Conservation (phyloP, 208 protist genomes). For the Trypanosoma rangeli region DNA sequence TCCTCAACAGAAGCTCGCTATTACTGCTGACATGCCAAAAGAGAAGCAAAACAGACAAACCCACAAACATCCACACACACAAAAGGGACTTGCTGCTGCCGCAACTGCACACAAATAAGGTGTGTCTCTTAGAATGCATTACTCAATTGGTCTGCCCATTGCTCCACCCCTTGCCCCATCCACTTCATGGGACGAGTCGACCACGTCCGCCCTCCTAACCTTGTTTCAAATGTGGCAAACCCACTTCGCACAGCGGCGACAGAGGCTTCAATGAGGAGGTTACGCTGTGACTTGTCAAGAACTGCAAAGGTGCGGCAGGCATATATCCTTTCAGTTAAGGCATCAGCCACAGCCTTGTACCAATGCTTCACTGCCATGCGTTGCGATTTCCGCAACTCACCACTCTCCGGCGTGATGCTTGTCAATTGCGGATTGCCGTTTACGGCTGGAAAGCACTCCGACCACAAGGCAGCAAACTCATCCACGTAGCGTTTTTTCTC, state of each 20-base stretch:
- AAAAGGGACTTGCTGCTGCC: not conserved
- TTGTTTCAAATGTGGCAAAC: conserved; percentile 43
- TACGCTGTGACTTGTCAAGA: conserved; percentile 52
- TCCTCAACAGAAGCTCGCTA: too few relatives aligned
- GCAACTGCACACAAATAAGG: not conserved
- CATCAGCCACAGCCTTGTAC: conserved; percentile 41
- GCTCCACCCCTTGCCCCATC: conserved; percentile 39
- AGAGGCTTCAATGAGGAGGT: conserved; percentile 61
- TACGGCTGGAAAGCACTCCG: conserved; percentile 62
- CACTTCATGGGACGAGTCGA: conserved; percentile 69
- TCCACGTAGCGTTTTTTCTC: conserved; percentile 55
- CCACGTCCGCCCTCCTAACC: conserved; percentile 61
- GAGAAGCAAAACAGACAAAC: not conserved
- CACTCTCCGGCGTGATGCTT: conserved; percentile 37
- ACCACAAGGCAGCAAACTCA: conserved; percentile 70
- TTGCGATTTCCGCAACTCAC: conserved; percentile 58
- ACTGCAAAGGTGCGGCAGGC: conserved; percentile 55
- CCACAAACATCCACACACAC: not conserved
- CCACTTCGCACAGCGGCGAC: conserved; percentile 40
- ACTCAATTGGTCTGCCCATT: conserved; percentile 56
- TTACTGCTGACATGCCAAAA: not conserved
- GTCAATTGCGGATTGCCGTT: conserved; percentile 32
- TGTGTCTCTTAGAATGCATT: conserved; percentile 45
- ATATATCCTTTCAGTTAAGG: conserved; percentile 44
- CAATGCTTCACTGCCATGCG: conserved; percentile 75